Evolutionary conservation across 75 land plant species (phyloP), one percentile per base, ranked within the genome.

Genomic region (Picea glauca): DNA sequence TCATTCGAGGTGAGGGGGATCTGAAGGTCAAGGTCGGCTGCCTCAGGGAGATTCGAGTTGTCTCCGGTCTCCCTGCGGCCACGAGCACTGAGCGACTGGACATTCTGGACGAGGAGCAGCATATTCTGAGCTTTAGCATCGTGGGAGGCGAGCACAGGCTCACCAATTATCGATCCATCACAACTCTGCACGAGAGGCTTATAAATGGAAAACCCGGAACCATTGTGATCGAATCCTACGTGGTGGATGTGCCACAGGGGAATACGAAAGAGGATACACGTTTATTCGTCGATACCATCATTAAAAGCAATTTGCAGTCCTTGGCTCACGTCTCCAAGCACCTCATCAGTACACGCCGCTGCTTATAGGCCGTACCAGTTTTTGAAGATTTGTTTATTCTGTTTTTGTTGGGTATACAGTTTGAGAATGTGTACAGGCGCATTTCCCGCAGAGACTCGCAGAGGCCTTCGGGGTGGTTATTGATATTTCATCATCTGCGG

Each of bases 91-190:
- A 94, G 85, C 78, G 92, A 17, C 87, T 94, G 23, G 95, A 94
- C 64, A 68, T 94, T 18, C 81, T 93, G 43, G 88, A 94, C 78
- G 96, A 94, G 14, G 87, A 81, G 12, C 60, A 79, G 15, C 88
- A 64, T n/a, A 84, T 93, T 8, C 67, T 84, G 74, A 90, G 93
- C 57, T 94, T 94, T 63, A 81, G 89, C 38, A 90, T 94, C 79
- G 82, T 90, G 50, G 97, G 93, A 11, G 97, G 97, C 5, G 97
- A 92, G 46, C 93, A 94, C 80, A 76, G 95, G 75, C 84, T 94
- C 50, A 58, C 79, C 83, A 93, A 93, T 70, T 94, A 94, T 90
- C 21, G 79, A 46, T 92, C 95, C 75, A 90, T 94, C 35, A 94
- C 96, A 14, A 83, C 90, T 32, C 85, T 94, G 46, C 85, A 86